Conservation (phyloP, 345 rosid genomes). For the Aethionema arabicum region DNA sequence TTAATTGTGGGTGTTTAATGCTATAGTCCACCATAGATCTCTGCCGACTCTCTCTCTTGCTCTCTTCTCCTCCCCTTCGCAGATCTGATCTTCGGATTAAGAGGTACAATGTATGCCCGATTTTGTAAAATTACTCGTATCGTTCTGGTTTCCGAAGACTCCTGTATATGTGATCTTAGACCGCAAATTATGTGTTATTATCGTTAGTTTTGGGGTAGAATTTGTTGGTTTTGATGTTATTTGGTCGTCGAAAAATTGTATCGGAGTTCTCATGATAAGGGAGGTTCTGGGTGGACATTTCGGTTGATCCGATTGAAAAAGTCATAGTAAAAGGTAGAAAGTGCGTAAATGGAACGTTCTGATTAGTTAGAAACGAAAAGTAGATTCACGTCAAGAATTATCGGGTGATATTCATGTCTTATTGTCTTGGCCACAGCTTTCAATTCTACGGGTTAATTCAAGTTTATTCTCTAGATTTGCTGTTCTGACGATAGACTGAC, state of each 20-base stretch:
- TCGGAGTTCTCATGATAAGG: no score
- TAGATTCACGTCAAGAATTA: not conserved
- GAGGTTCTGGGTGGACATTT: not conserved
- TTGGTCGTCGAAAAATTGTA: not conserved
- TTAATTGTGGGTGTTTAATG: not conserved
- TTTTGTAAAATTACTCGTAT: not conserved
- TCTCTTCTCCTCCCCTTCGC: slow-evolving; percentile 3
- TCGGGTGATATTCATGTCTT: not conserved
- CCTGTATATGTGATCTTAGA: not conserved
- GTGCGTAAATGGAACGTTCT: not conserved
- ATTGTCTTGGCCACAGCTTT: not conserved
- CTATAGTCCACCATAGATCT: slow-evolving; percentile 21
- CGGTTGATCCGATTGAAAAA: not conserved
- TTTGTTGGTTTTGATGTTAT: not conserved
- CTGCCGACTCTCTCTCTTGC: slow-evolving; percentile 1
- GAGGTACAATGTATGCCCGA: slow-evolving; percentile 28
- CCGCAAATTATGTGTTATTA: not conserved
- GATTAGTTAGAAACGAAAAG: not conserved
- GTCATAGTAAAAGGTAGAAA: not conserved
- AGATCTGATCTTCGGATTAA: slow-evolving; percentile 26
- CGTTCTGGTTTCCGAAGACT: not conserved
- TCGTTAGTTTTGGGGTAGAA: not conserved
- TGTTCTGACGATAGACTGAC: not conserved
- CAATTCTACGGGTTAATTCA: not conserved
- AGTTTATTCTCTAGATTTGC: not conserved